Evolutionary conservation across 2,329 filamentous ascomycete species (phyloP), one percentile per base, ranked within the genome.

Genomic region (Parascedosporium putredinis): DNA sequence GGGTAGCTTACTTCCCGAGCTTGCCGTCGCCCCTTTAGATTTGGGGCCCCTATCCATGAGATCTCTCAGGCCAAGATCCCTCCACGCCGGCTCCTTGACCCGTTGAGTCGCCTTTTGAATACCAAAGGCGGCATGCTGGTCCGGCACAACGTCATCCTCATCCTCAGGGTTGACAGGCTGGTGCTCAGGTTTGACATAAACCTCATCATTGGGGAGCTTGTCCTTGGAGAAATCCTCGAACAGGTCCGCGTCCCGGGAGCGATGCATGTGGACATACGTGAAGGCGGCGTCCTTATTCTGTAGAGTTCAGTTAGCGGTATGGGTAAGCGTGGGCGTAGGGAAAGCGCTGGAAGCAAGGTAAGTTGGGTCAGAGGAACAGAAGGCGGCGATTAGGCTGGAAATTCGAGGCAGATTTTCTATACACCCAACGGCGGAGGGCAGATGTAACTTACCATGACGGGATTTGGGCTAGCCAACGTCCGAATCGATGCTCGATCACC

Each of bases 111-210:
- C 87, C 56, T 85, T 78, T 64, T 87, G 81, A 58, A 94, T 93
- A 34, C 87, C 88, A 63, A 93, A 93, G 0, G 87, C 88, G 10
- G 87, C 87, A 62, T 93, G 87, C 67, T 93, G 87, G 64, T 93
- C 86, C 0, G 88, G 87, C 4, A 93, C 87, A 3, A 93, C 84
- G 60, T 93, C 87, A 61, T 93, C 88, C 67, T 93, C 86, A 63
- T 93, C 87, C 65, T 93, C 87, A 0, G 88, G 87, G 62, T 93
- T 91, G 60, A 89, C 75, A 36, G 87, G 88, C 63, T 88, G 86
- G 62, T 89, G 80, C 54, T 88, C 79, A 6, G 81, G 80, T 29
- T 84, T 80, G n/a, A 94, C 84, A 64, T 86, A 86, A 62, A 93
- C 86, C 51, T 90, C 85, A 67, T 93, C 87, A 53, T 76, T 71